A percentile compares a stretch with the other conserved stretches of the same genome.
phyloP scores from a whole-genome alignment of 176 grass and related monocot species.

The Avena atlantica region DNA sequence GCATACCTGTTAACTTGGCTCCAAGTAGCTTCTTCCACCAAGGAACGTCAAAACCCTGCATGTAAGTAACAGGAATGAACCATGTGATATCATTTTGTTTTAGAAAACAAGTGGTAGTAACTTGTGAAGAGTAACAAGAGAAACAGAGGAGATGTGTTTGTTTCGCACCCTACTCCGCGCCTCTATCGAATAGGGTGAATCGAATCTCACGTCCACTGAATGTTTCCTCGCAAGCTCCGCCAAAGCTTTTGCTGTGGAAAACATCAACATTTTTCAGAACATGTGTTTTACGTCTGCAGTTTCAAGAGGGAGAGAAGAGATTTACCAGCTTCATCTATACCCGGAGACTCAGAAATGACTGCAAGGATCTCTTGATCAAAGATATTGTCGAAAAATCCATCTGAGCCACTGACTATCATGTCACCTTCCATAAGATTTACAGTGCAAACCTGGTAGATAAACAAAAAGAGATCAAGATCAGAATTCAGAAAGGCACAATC shows the following conservation, averaged over 20 bases:
- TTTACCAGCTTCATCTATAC: constrained; percentile 78
- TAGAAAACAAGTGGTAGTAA: not conserved
- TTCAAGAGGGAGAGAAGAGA: not conserved
- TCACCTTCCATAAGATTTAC: constrained; percentile 87
- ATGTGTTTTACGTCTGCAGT: too few species aligned
- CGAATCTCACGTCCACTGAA: constrained; percentile 79
- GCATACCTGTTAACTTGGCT: constrained; percentile 75
- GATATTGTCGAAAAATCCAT: constrained; percentile 94
- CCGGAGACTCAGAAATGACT: constrained; percentile 59
- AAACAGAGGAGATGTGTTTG: not conserved
- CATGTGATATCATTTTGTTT: not conserved
- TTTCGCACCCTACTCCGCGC: constrained; percentile 69
- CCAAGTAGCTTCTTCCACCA: constrained; percentile 88
- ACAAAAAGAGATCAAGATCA: constrained; percentile 33
- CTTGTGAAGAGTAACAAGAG: not conserved
- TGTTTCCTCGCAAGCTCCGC: constrained; percentile 84
- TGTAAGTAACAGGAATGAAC: constrained; percentile 25
- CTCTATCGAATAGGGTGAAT: constrained; percentile 94
- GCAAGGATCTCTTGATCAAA: constrained; percentile 89
- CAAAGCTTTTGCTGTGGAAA: constrained; percentile 69
- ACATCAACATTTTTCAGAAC: constrained; percentile 23
- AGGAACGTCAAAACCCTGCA: constrained; percentile 87
- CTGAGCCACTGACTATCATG: constrained; percentile 82
- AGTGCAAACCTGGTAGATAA: constrained; percentile 64
- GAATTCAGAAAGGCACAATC: constrained; percentile 43